These are phyloP conservation scores for Apiospora koreana DNA, from an alignment of 2,329 filamentous ascomycete genomes.

Conservation along the genomic window DNA sequence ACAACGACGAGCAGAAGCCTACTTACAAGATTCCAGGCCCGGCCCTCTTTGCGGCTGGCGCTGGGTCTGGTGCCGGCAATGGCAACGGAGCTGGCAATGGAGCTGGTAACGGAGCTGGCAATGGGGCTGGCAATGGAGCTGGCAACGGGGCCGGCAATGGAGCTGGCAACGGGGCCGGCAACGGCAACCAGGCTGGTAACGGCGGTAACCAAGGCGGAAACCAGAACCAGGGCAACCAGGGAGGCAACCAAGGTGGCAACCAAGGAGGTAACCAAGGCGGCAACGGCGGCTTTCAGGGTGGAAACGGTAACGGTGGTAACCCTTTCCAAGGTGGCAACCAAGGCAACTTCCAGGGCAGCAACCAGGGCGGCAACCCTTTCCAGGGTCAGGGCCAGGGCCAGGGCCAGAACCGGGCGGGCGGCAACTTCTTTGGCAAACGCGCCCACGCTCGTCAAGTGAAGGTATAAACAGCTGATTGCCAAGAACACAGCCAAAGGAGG, in stretches of 20 bases:
- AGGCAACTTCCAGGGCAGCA: neutral
- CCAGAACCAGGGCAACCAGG: neutral
- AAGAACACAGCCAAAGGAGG: no score
- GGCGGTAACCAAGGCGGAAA: neutral
- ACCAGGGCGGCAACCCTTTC: neutral
- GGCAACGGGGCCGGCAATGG: neutral
- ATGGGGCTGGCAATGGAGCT: neutral
- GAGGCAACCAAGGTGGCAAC: neutral
- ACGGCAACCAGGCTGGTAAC: neutral
- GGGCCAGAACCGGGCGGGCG: neutral
- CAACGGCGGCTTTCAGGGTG: neutral
- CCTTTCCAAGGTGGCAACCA: neutral
- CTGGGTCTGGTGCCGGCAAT: neutral
- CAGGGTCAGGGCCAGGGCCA: neutral
- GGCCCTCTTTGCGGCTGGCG: conserved; percentile 13
- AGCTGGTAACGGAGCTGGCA: neutral
- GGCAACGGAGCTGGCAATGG: neutral
- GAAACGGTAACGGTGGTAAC: neutral
- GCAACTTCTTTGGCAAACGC: neutral
- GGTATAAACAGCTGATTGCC: neutral
- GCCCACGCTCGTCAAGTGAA: neutral
- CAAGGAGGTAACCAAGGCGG: neutral
- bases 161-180: neutral
- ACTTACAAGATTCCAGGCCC: conserved; percentile 30
- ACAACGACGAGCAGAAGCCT: conserved; percentile 32